phyloP scores from a whole-genome alignment of 2,329 filamentous ascomycete genomes.

The Colletotrichum tropicale region DNA sequence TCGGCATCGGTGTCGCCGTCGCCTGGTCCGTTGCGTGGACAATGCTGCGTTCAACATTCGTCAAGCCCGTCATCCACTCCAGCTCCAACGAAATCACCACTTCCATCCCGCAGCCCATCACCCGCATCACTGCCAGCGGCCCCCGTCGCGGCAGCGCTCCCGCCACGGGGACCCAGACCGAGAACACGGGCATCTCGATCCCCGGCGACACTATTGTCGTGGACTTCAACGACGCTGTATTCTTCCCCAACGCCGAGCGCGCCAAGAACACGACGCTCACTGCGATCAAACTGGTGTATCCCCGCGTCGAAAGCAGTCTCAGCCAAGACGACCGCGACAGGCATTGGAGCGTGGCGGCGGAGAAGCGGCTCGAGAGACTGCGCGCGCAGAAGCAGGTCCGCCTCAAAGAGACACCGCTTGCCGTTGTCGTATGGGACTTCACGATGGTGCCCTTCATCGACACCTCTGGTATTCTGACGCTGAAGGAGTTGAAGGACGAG shows the following conservation, averaged over 20 bases:
- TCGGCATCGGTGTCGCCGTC: conserved; percentile 63
- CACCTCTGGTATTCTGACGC: conserved; percentile 53
- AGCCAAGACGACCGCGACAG: conserved; percentile 39
- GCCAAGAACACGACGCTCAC: conserved; percentile 41
- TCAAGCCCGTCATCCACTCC: conserved; percentile 16
- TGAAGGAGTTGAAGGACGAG: conserved; percentile 54
- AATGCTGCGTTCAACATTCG: conserved; percentile 46
- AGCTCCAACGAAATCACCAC: background rate
- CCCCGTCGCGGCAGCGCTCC: conserved; percentile 29
- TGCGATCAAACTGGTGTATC: conserved; percentile 45
- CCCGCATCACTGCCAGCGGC: conserved; percentile 29
- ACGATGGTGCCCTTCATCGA: conserved; percentile 57
- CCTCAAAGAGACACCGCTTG: conserved; percentile 34
- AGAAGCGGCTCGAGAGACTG: conserved; percentile 50
- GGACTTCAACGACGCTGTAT: conserved; percentile 59
- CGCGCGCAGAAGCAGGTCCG: conserved; percentile 42
- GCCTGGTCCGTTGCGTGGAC: conserved; percentile 69
- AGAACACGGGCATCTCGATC: conserved; percentile 25
- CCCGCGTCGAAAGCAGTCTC: conserved; percentile 26
- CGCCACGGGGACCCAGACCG: conserved; percentile 29
- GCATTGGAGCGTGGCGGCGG: conserved; percentile 59
- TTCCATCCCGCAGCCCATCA: conserved; percentile 46
- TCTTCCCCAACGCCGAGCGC: conserved; percentile 65
- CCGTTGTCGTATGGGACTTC: conserved; percentile 58
- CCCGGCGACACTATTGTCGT: conserved; percentile 60